Evolutionary conservation across 306 rosid species (phyloP).

Genomic region (Adenanthera pavonina): DNA sequence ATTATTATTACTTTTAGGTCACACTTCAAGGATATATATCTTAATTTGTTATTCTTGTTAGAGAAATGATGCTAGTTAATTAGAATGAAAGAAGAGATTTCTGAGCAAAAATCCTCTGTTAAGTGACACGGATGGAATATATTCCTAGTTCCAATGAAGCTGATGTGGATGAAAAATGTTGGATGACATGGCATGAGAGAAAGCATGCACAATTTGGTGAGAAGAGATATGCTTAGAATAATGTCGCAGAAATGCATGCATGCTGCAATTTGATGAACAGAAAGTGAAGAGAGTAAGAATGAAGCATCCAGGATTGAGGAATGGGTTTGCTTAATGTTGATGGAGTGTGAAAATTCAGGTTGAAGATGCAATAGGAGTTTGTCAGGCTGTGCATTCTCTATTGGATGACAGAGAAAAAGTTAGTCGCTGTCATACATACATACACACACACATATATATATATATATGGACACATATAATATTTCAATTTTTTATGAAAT

Average conservation of each 20-base stretch:
- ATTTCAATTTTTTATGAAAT: not conserved
- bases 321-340: not conserved
- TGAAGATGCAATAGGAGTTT: not conserved
- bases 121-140: slow-evolving; percentile 6
- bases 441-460: too few relatives aligned
- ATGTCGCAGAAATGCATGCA: not conserved
- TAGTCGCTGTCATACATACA: not conserved
- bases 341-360: not conserved
- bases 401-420: not conserved
- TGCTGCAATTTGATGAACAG: not conserved
- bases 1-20: not conserved
- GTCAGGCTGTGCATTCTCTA: not conserved
- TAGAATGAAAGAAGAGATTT: not conserved
- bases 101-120: not conserved
- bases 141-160: not conserved
- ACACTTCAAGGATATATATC: not conserved
- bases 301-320: not conserved
- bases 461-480: too few relatives aligned
- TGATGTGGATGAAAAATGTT: not conserved
- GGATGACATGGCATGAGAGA: not conserved
- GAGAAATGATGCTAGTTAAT: not conserved
- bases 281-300: not conserved
- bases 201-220: not conserved
- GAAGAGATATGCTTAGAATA: not conserved
- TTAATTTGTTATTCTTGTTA: not conserved